These are phyloP conservation scores for Coniochaeta prunicola DNA, from an alignment of 2,329 filamentous ascomycete species.

Conservation along the genomic window DNA sequence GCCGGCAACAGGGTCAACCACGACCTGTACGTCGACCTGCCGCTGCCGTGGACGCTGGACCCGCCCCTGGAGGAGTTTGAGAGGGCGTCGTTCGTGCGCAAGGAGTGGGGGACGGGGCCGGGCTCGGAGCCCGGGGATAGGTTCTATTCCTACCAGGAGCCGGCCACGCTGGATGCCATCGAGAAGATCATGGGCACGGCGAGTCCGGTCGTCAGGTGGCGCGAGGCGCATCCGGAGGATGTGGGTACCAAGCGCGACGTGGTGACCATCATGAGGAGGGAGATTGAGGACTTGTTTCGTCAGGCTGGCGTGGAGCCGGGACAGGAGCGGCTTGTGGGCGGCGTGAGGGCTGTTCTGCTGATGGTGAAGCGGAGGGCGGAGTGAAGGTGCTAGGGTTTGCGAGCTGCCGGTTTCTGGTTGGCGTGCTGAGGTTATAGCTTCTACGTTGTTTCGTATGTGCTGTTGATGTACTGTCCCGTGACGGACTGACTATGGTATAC, in stretches of 20 bases:
- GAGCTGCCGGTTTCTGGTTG: no score
- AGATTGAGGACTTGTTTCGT: slow-evolving; percentile 15
- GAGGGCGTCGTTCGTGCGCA: slow-evolving; percentile 26
- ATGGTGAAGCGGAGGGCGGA: slow-evolving; percentile 20
- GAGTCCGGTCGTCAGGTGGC: slow-evolving; percentile 35
- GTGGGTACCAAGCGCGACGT: slow-evolving; percentile 30
- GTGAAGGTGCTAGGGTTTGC: not conserved
- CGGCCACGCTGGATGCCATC: slow-evolving; percentile 22
- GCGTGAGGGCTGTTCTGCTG: slow-evolving; percentile 17
- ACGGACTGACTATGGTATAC: no score
- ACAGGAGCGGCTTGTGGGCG: slow-evolving; percentile 20
- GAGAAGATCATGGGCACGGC: slow-evolving; percentile 27
- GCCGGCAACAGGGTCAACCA: slow-evolving; percentile 33
- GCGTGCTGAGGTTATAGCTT: no score
- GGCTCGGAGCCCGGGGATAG: slow-evolving; percentile 11
- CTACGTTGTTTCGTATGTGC: no score
- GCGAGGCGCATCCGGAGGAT: slow-evolving; percentile 32
- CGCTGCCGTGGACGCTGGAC: slow-evolving; percentile 40
- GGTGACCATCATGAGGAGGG: slow-evolving; percentile 5
- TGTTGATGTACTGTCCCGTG: no score
- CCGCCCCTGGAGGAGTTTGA: slow-evolving; percentile 26
- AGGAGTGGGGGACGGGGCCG: slow-evolving; percentile 27
- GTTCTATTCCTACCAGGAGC: slow-evolving; percentile 16
- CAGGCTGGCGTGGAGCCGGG: slow-evolving; percentile 26
- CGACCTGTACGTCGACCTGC: slow-evolving; percentile 31